Conservation (phyloP, 345 rosid genomes). For the Rhizophora mangle region DNA sequence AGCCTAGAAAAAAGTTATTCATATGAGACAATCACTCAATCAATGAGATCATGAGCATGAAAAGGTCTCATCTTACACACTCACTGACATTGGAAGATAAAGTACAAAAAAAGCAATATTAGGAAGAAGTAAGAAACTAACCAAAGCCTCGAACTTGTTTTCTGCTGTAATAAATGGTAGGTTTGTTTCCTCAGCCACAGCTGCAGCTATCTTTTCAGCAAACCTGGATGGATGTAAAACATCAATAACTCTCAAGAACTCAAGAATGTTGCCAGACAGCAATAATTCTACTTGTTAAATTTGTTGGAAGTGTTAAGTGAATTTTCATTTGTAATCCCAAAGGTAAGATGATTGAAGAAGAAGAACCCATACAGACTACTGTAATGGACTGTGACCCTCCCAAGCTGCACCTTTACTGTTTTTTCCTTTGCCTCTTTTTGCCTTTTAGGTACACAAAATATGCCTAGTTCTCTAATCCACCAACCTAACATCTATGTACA, state of each 20-base stretch:
- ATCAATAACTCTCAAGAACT: background rate
- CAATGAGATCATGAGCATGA: background rate
- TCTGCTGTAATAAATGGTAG: slow-evolving; percentile 92
- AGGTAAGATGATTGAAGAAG: too few relatives aligned
- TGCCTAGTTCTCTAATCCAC: too few relatives aligned
- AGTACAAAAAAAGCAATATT: background rate
- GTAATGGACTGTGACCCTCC: too few relatives aligned
- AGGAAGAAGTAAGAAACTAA: slow-evolving; percentile 31
- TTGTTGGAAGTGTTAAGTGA: too few relatives aligned
- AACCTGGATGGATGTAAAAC: slow-evolving; percentile 46
- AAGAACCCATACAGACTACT: too few relatives aligned
- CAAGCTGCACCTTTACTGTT: too few relatives aligned
- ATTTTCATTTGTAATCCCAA: too few relatives aligned
- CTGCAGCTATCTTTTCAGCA: slow-evolving; percentile 86
- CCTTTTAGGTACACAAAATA: too few relatives aligned
- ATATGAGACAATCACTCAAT: background rate
- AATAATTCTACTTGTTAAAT: background rate
- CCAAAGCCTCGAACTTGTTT: slow-evolving; percentile 98
- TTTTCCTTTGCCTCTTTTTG: too few relatives aligned
- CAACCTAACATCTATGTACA: too few relatives aligned
- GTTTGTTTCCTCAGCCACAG: slow-evolving; percentile 87
- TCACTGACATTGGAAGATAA: background rate
- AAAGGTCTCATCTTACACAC: background rate
- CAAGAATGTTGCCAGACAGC: background rate
- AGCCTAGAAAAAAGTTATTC: slow-evolving; percentile 47